phyloP scores from a whole-genome alignment of 345 rosid species.

The Arabidopsis arenosa region DNA sequence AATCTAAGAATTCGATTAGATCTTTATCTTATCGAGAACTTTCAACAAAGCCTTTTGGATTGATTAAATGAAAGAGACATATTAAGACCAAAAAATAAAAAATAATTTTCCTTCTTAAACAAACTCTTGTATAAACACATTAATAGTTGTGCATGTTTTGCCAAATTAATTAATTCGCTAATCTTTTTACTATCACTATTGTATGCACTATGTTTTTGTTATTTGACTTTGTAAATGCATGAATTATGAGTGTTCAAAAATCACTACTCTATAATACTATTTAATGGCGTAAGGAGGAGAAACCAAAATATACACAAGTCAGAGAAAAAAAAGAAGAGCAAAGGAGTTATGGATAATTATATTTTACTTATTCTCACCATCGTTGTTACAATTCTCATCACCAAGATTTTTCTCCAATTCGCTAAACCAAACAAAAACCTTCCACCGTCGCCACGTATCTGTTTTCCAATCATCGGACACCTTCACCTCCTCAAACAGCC shows the following conservation, averaged over 20 bases:
- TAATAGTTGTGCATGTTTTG: background rate
- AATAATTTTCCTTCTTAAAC: background rate
- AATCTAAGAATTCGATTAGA: background rate
- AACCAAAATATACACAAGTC: conserved; percentile 1
- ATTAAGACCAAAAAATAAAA: too few species aligned
- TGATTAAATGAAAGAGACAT: background rate
- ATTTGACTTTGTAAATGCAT: background rate
- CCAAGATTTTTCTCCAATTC: conserved; percentile 17
- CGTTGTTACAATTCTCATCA: conserved; percentile 29
- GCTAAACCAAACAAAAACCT: conserved; percentile 27
- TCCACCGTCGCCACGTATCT: conserved; percentile 41
- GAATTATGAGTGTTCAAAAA: background rate
- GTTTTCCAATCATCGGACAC: conserved; percentile 46
- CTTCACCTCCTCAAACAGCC: conserved; percentile 44
- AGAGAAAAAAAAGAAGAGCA: background rate
- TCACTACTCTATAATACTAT: background rate
- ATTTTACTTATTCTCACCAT: background rate
- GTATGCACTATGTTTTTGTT: background rate
- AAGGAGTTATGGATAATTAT: background rate
- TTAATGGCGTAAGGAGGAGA: background rate
- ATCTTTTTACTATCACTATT: background rate
- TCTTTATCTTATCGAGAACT: background rate
- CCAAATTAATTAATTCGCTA: background rate
- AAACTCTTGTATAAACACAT: background rate
- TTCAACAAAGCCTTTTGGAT: background rate